phyloP scores from a whole-genome alignment of 805 yeast genomes.

The Starmera quercuum region DNA sequence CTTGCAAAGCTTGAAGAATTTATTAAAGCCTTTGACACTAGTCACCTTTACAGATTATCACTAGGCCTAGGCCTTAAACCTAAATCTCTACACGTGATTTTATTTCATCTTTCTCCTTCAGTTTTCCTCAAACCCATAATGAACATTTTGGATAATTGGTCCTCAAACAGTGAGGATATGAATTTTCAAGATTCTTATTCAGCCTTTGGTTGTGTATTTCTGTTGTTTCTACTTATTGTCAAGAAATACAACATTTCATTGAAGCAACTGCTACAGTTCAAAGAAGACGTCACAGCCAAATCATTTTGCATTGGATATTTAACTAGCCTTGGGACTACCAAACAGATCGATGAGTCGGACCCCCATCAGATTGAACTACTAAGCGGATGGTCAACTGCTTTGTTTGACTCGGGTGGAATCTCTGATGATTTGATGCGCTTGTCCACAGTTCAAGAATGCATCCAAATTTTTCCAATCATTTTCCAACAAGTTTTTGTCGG shows the following conservation, averaged over 20 bases:
- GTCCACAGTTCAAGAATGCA: constrained; percentile 58
- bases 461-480: constrained; percentile 62
- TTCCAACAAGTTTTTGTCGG: constrained; percentile 68
- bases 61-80: constrained; percentile 40
- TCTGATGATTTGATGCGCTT: constrained; percentile 74
- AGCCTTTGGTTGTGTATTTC: constrained; percentile 55
- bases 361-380: constrained; percentile 25
- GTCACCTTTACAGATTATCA: constrained; percentile 42
- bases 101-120: constrained; percentile 37
- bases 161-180: constrained; percentile 33
- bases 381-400: constrained; percentile 71
- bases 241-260: constrained; percentile 30
- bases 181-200: constrained; percentile 61
- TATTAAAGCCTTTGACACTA: constrained; percentile 30
- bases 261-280: constrained; percentile 18
- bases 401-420: constrained; percentile 79
- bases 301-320: constrained; percentile 26
- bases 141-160: constrained; percentile 43
- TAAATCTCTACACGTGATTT: constrained; percentile 32
- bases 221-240: constrained; percentile 35
- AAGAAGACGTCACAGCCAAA: constrained; percentile 7
- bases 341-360: constrained; percentile 18
- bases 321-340: constrained; percentile 19
- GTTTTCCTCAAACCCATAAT: constrained; percentile 36
- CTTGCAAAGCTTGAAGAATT: constrained; percentile 26